Base-by-base conservation (phyloP, 768 basidiomycete species). In the Lepiota venenata region DNA sequence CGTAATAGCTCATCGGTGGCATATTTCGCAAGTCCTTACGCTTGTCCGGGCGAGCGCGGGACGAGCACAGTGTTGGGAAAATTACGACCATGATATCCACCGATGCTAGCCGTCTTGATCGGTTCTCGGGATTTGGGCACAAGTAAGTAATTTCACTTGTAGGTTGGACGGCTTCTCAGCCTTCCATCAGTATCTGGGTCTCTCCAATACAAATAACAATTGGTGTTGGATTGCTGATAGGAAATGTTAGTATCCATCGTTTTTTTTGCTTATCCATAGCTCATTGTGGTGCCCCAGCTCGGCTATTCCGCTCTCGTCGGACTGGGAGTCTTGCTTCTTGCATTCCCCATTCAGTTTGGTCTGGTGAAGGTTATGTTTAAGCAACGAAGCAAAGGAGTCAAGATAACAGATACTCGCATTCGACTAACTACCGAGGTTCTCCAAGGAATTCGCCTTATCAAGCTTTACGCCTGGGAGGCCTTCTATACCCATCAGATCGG, bases 231-330 rank as follows among this genome's bases (percentile, higher is more conserved):
- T 75, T 91, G 5, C 73, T 88, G 40, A 76, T 88, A 20, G 72
- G 72, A 56, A 85, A 76, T 56, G 82, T 83, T 55, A 47, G 78
- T 50, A 25, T 35, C n/a, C n/a, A n/a, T n/a, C 42, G n/a, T 20
- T 45, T 44, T 47, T 15, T 37, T 11, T 43, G 16, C 29, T 39
- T 29, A 29, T 14, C 21, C 32, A 21, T 10, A 35, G 37, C 15
- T 49, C 4, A 40, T 21, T 22, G 16, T 37, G 15, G 2, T 45
- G 40, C 32, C 21, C n/a, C 45, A 85, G 76, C 72, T 90, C 16
- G 85, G 87, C 4, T 82, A 81, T 59, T 87, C 85, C 1, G 86
- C 85, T 0, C 74, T 90, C 12, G 86, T 87, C 18, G 85, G 83
- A 0, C 66, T 86, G 65, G 49, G 79, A 68, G 66, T 83, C 22